Evolutionary conservation across 306 rosid genomes (phyloP), one percentile per base, ranked within the genome.

Genomic region (Styphnolobium japonicum): DNA sequence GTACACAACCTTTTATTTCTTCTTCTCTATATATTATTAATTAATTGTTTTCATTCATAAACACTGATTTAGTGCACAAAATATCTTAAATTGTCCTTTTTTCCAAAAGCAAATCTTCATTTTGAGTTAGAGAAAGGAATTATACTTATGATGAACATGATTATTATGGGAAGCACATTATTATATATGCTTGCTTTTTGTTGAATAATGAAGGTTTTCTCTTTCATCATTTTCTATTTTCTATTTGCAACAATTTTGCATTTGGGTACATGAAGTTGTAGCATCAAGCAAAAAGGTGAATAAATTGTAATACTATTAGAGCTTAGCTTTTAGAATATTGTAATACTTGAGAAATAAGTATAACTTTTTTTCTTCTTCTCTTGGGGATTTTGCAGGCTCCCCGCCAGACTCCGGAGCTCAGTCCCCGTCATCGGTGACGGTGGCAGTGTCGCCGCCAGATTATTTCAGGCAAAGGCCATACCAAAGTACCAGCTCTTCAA

Each of bases 371-470:
- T 33, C 16, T 22, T 40, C 7, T 51, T 39, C 4, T 14, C 6
- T 46, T 37, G 14, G 33, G 29, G 8, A 33, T 27, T 60, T 71
- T 43, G 22, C 21, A 88, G 92, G 80, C 66, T 90, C 87, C 0
- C 85, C 88, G 0, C 65, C 78, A 36, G 95, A 88, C 4, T 87
- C 88, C 0, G 85, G 85, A 19, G 85, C 81, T 71, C 87, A 73
- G 43, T 81, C 91, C 0, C 63, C 86, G 0, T 91, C 91, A 10
- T 86, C 92, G 7, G 93, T 88, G 72, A 87, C 93, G 0, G 86
- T 91, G 63, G 92, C 91, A 0, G 65, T 80, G 61, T 87, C 95
- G 5, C 93, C 95, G 5, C 85, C 90, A 34, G 91, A 88, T 66
- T 77, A 89, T 71, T 86, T 88, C 62, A 68, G 76, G 79, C 89